phyloP scores from a whole-genome alignment of 2,329 filamentous ascomycete species.

The Erysiphe pulchra region DNA sequence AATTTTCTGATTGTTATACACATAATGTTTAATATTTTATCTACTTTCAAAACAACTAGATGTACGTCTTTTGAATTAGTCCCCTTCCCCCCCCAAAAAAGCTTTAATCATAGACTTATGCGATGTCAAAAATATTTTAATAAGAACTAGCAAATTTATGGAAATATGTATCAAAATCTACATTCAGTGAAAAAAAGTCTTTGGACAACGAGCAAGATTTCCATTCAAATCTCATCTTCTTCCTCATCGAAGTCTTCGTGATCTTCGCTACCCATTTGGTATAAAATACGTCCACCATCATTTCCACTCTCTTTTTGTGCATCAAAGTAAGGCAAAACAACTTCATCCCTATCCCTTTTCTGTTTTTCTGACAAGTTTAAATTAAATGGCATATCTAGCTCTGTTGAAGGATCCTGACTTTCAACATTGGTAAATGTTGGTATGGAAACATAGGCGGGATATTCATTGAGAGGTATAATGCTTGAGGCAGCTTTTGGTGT shows the following conservation, averaged over 20 bases:
- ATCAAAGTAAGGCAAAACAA: slow-evolving; percentile 89
- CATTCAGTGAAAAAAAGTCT: too few relatives aligned
- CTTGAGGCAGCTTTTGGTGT: slow-evolving; percentile 3
- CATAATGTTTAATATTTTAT: too few relatives aligned
- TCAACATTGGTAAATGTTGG: slow-evolving; percentile 7
- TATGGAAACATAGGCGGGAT: slow-evolving; percentile 34
- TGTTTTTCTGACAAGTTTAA: slow-evolving; percentile 79
- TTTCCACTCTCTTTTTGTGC: slow-evolving; percentile 65
- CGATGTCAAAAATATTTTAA: too few relatives aligned
- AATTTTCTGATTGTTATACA: too few relatives aligned
- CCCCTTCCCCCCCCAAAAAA: too few relatives aligned
- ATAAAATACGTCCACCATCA: slow-evolving; percentile 78
- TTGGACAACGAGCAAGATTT: not conserved
- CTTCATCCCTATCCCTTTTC: slow-evolving; percentile 57
- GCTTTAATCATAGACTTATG: too few relatives aligned
- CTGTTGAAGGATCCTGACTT: slow-evolving; percentile 36
- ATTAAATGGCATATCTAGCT: slow-evolving; percentile 27
- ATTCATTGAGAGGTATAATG: slow-evolving; percentile 43
- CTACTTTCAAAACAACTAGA: too few relatives aligned
- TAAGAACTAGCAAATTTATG: too few relatives aligned
- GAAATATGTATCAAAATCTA: too few relatives aligned
- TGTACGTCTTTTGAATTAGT: too few relatives aligned
- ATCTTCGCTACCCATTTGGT: slow-evolving; percentile 90
- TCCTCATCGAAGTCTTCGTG: slow-evolving; percentile 94
- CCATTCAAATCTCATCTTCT: slow-evolving; percentile 23